These are phyloP conservation scores for Priceomyces melissophilus DNA, from an alignment of 805 yeast species.

Conservation along the genomic window DNA sequence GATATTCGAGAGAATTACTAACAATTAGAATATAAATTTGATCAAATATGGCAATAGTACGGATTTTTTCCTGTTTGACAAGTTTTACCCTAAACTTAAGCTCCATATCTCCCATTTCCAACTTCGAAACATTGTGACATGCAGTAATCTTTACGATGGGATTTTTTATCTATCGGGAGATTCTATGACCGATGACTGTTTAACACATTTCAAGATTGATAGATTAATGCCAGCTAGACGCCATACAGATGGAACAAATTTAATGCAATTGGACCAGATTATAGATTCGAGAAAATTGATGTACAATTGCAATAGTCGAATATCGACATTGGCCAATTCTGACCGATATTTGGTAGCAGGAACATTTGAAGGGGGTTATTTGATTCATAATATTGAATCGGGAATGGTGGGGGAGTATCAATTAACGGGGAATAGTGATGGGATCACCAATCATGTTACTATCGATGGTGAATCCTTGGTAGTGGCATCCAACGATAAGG, in stretches of 20 bases:
- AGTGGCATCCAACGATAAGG: conserved; percentile 50
- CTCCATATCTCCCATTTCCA: conserved; percentile 57
- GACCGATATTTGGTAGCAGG: conserved; percentile 46
- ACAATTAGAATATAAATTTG: conserved; percentile 18
- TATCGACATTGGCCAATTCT: conserved; percentile 48
- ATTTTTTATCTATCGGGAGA: conserved; percentile 39
- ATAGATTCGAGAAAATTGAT: conserved; percentile 31
- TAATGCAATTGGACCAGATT: conserved; percentile 36
- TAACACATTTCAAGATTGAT: conserved; percentile 33
- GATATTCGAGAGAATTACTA: too few species aligned
- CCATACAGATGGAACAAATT: conserved; percentile 4
- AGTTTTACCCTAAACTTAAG: conserved; percentile 41
- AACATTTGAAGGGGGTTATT: conserved; percentile 50
- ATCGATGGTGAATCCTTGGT: conserved; percentile 32
- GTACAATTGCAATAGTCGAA: conserved; percentile 33
- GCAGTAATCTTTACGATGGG: conserved; percentile 30
- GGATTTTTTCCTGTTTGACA: conserved; percentile 36
- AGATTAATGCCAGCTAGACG: conserved; percentile 29
- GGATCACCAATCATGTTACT: conserved; percentile 50
- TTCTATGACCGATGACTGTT: conserved; percentile 22
- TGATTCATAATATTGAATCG: conserved; percentile 33
- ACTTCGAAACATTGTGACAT: conserved; percentile 48
- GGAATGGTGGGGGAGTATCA: conserved; percentile 29
- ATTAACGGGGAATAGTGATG: conserved; percentile 43
- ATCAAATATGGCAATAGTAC: conserved; percentile 19